Conservation (phyloP, 2,329 filamentous ascomycete genomes). For the Sporothrix protearum region DNA sequence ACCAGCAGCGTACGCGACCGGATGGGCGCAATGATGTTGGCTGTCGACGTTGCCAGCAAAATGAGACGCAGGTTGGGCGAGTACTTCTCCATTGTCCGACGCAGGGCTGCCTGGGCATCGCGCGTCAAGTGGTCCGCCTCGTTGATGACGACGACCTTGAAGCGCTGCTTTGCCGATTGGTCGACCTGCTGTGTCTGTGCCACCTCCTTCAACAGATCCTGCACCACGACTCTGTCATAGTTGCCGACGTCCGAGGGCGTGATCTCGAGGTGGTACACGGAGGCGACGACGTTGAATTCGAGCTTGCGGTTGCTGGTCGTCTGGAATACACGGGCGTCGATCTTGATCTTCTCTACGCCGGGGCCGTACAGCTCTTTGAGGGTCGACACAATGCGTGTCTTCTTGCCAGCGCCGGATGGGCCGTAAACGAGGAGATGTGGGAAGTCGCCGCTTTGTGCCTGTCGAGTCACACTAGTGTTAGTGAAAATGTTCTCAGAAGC, state of each 20-base stretch:
- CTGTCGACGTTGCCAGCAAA: conserved; percentile 88
- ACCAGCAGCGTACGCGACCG: conserved; percentile 87
- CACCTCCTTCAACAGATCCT: conserved; percentile 94
- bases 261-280: conserved; percentile 96
- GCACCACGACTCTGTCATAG: conserved; percentile 92
- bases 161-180: conserved; percentile 79
- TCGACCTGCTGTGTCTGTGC: conserved; percentile 99
- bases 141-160: conserved; percentile 99
- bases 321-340: conserved; percentile 94
- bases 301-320: conserved; percentile 94
- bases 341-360: conserved; percentile 99
- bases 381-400: conserved; percentile 92
- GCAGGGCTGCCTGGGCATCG: conserved; percentile 90
- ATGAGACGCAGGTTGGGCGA: conserved; percentile 91
- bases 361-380: conserved; percentile 92
- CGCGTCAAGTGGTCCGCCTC: conserved; percentile 92
- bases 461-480: background rate
- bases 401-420: conserved; percentile 94
- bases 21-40: conserved; percentile 99
- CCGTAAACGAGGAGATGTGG: conserved; percentile 97
- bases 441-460: conserved; percentile 97
- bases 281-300: conserved; percentile 98
- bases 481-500: background rate
- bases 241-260: conserved; percentile 95
- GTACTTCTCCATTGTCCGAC: conserved; percentile 99